phyloP scores from a whole-genome alignment of 2,329 filamentous ascomycete genomes.

The Ceratocystis ficicola region DNA sequence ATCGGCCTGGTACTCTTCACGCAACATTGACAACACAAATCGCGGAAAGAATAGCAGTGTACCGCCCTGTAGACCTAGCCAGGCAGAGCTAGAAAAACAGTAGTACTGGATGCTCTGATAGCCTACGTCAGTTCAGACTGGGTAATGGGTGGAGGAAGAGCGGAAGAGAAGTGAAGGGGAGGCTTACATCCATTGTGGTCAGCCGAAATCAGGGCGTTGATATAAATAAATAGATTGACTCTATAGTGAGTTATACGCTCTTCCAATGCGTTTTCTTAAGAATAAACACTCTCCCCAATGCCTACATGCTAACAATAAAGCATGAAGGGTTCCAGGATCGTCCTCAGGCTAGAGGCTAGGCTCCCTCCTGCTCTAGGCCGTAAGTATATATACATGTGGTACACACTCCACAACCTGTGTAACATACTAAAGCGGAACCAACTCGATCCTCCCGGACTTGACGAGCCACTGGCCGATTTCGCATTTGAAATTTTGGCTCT shows the following conservation, averaged over 20 bases:
- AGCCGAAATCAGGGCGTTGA: background rate
- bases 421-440: background rate
- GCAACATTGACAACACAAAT: constrained; percentile 37
- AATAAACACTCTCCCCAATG: background rate
- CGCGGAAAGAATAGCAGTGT: constrained; percentile 39
- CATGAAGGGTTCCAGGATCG: background rate
- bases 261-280: background rate
- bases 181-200: constrained; percentile 27
- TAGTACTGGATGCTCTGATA: constrained; percentile 39
- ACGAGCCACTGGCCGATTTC: constrained; percentile 12
- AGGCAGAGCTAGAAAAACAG: constrained; percentile 40
- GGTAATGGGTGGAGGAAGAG: background rate
- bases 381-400: background rate
- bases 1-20: constrained; percentile 27
- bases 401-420: background rate
- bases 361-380: background rate
- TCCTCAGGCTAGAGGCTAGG: background rate
- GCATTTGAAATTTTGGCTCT: constrained; percentile 18
- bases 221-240: background rate
- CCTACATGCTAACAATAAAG: too few species aligned
- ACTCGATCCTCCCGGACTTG: background rate
- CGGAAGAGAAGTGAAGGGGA: background rate
- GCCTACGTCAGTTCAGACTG: background rate
- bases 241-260: background rate
- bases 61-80: constrained; percentile 38